Base-by-base conservation (phyloP, 176 grass and related monocot species). In the Oryza rufipogon region DNA sequence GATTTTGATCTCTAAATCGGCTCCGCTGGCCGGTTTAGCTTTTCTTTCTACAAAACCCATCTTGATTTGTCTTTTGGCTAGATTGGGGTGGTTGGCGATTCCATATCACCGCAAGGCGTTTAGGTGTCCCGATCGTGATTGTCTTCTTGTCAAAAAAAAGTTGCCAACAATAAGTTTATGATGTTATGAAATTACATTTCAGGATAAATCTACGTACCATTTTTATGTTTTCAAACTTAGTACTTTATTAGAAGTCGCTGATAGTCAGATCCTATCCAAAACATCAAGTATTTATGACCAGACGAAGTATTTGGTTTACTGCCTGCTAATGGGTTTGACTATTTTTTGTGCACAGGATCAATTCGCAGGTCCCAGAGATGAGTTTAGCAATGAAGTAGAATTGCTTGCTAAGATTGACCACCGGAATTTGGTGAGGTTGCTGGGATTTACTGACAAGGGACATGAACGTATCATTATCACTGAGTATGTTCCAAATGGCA, bases 351-450 rank as follows among this genome's bases (percentile, higher is more conserved):
- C 19, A 71, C 81, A 99, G 97, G 97, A 99, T 71, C 88, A 94
- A 70, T 91, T 96, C 89, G 74, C 91, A 70, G 90, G 89, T 74
- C 84, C 91, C 19, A 89, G 81, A 75, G 97, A 96, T 63, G 97
- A 99, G 71, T 99, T 99, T 81, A 94, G 33, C 78, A 99, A 99
- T 79, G 97, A 99, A 90, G 93, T 94, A 56, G 93, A 99, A 11
- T 71, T 99, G 88, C 97, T 99, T 79, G 74, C 97, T 54, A 96
- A 99, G 85, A 94, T 99, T 87, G 97, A 99, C 75, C 97, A 99
- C 47, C 89, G 91, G n/a, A 99, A 90, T 81, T 91, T 99, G 75
- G 97, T 99, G 88, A 99, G 91, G 60, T 88, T 99, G 81, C 89
- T 99, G 84, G 97, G 97, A 52, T 94, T 77, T 52, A 84, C 85